Percentiles rank a stretch among this genome's conserved stretches.
These are phyloP conservation scores for Marchantia polymorpha DNA, from an alignment of 225 moss, liverwort and hornwort species.

Conservation along the genomic window DNA sequence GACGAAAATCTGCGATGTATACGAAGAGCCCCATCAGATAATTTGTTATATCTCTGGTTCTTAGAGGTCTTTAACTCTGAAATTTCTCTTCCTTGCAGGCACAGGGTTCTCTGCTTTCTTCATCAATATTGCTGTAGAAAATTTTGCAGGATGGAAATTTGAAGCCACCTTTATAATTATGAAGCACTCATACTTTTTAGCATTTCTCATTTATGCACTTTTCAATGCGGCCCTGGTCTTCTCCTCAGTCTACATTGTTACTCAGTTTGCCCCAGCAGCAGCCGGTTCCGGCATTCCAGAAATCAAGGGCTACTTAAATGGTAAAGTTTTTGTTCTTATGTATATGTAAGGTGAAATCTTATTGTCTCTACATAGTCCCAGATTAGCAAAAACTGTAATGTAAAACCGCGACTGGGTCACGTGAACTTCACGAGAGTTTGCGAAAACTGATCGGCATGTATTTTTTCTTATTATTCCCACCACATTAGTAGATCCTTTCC, in stretches of 20 bases:
- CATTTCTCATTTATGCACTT: slow-evolving; percentile 73
- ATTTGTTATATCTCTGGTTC: background rate
- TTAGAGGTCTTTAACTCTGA: background rate
- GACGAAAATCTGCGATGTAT: background rate
- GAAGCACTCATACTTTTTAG: slow-evolving; percentile 82
- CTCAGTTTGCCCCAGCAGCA: slow-evolving; percentile 97
- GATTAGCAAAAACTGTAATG: too few species aligned
- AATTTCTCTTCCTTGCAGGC: slow-evolving; percentile 41
- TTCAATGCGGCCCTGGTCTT: slow-evolving; percentile 92
- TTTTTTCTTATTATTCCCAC: too few species aligned
- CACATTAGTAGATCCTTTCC: too few species aligned
- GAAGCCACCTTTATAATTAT: slow-evolving; percentile 90
- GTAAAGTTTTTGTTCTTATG: slow-evolving; percentile 33
- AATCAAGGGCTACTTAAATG: slow-evolving; percentile 97
- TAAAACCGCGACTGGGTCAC: too few species aligned
- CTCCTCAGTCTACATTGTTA: slow-evolving; percentile 93
- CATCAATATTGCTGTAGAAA: slow-evolving; percentile 98
- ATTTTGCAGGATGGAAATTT: slow-evolving; percentile 99
- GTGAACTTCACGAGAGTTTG: too few species aligned
- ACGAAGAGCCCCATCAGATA: background rate
- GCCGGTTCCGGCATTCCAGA: slow-evolving; percentile 99
- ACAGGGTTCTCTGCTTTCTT: slow-evolving; percentile 99
- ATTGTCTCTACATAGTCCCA: too few species aligned
- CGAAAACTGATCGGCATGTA: too few species aligned
- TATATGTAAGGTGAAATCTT: background rate